Base-by-base conservation (phyloP, 352 stramenopile species). In the Thraustochytrium sp. region DNA sequence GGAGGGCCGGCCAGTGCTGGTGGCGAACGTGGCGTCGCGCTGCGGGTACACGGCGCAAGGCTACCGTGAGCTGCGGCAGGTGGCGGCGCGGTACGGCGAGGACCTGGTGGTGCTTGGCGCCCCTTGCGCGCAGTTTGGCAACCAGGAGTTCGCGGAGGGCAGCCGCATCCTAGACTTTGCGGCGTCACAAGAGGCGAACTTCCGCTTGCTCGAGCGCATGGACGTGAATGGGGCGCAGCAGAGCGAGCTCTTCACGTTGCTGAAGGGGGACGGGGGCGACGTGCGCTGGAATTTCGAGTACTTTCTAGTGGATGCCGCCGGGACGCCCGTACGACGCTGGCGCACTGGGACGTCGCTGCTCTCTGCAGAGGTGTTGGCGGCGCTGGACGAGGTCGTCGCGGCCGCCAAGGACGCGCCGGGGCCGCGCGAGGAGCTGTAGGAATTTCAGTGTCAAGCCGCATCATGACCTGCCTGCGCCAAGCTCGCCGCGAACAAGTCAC, bases 101-200 rank as follows among this genome's bases (percentile, higher is more conserved):
- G 90, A 89, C 0, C 82, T 94, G 11, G 85, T 87, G 56, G 78
- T 94, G 8, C 73, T 94, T 40, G 86, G 85, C 2, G 91, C 91
- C 46, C 90, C 90, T 26, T 91, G 88, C 82, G 89, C 91, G 29
- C 89, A 93, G 77, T 93, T 94, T 74, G 80, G 83, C 40, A 86
- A 88, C 76, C 88, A 90, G 55, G 88, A 92, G 64, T 88, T 90
- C 1, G 87, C 86, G 13, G 72, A 82, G 29, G 65, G 87, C 56
- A 80, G 88, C 2, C 89, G 92, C 76, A 93, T 93, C 59, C 84
- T 88, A 63, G 85, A 87, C 40, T 92, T 92, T 83, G 89, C 91
- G 1, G 87, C 89, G 85, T 83, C 89, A 76, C 91, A 91, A 73
- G 51, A 87, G 11, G 86, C 51, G 49, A 44, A 26, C 23, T 93